These are phyloP conservation scores for Auricularia auricula-judae DNA, from an alignment of 768 basidiomycete genomes.

Conservation along the genomic window DNA sequence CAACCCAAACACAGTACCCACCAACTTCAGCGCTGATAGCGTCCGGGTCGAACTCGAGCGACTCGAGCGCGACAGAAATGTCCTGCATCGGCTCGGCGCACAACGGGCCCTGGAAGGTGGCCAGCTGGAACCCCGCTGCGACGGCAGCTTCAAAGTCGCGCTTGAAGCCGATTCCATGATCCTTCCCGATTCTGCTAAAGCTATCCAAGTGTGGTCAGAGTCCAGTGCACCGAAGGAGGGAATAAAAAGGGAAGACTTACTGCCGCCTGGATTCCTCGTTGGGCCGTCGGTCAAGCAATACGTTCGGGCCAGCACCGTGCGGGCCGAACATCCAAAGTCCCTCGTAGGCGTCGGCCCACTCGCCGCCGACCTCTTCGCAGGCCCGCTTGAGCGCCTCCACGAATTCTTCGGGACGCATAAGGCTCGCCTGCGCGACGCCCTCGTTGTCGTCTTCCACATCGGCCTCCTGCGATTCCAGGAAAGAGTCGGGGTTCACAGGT, in stretches of 20 bases:
- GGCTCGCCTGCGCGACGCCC: conserved; percentile 47
- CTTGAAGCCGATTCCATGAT: conserved; percentile 16
- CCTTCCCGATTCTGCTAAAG: background rate
- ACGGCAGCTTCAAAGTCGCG: conserved; percentile 73
- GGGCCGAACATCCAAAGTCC: conserved; percentile 90
- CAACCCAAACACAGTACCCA: conserved; percentile 13
- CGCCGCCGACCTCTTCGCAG: conserved; percentile 54
- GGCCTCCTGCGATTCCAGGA: conserved; percentile 19
- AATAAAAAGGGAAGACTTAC: conserved; percentile 40
- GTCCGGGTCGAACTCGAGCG: conserved; percentile 40
- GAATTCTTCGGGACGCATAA: conserved; percentile 59
- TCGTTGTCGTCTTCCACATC: conserved; percentile 45
- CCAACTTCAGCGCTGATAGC: conserved; percentile 57
- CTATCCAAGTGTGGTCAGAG: background rate
- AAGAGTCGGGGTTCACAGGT: conserved; percentile 38
- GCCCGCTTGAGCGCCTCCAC: conserved; percentile 60
- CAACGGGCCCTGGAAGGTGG: conserved; percentile 86
- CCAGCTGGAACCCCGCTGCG: conserved; percentile 92
- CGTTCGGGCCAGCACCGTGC: conserved; percentile 71
- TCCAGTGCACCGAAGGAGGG: background rate
- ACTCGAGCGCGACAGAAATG: conserved; percentile 82
- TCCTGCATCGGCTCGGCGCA: conserved; percentile 94
- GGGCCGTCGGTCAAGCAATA: conserved; percentile 60
- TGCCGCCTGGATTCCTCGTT: conserved; percentile 32
- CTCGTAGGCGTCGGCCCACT: conserved; percentile 68